Percentiles rank a stretch among this genome's conserved stretches.
These are phyloP conservation scores for Botrytis paeoniae DNA, from an alignment of 2,329 filamentous ascomycete genomes.

Conservation along the genomic window DNA sequence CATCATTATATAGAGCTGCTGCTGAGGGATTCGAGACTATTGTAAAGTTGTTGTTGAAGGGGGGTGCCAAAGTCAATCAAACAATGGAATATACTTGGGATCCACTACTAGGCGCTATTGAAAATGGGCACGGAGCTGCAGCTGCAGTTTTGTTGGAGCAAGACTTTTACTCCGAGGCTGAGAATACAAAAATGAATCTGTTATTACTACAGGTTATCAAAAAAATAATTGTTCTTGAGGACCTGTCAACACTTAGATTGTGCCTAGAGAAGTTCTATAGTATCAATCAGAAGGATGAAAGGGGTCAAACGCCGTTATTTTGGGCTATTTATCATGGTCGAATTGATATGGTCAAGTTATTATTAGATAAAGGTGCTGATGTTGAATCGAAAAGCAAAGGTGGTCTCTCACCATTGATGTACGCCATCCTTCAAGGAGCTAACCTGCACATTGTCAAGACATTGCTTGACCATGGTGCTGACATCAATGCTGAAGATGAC, in stretches of 20 bases:
- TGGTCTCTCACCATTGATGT: not conserved
- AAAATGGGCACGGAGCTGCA: too few relatives aligned
- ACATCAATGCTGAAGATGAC: constrained; percentile 23
- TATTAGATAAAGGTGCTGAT: constrained; percentile 11
- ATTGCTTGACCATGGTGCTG: not conserved
- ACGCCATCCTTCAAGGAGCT: too few relatives aligned
- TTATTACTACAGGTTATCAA: too few relatives aligned
- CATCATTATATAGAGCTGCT: not conserved
- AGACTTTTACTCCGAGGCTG: too few relatives aligned
- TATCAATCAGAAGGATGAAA: not conserved
- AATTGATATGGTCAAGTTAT: not conserved
- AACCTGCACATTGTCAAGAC: not conserved
- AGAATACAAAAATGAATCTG: too few relatives aligned
- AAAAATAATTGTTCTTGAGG: too few relatives aligned
- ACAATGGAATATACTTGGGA: too few relatives aligned
- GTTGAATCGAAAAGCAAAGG: constrained; percentile 30
- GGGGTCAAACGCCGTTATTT: not conserved
- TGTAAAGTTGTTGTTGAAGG: not conserved
- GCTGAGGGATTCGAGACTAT: fast-evolving
- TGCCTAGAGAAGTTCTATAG: too few relatives aligned
- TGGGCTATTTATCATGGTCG: not conserved
- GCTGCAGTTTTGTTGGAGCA: not conserved
- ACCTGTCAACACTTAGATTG: too few relatives aligned
- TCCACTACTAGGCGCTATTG: too few relatives aligned
- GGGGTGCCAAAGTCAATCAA: too few relatives aligned